Conservation (phyloP, 371 early-diverging fungal genomes). For the Mucor indicus region DNA sequence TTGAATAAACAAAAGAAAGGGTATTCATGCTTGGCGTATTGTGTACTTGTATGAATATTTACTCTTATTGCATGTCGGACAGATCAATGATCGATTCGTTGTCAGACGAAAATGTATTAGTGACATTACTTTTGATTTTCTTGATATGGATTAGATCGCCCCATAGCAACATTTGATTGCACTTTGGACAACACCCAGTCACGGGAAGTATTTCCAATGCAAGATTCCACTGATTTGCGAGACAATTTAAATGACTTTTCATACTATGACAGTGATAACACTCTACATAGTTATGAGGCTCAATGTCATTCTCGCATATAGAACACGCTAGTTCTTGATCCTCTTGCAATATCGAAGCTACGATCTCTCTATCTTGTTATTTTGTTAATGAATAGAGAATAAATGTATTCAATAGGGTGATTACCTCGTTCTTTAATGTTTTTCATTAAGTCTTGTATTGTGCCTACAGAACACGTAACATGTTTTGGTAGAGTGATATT, state of each 20-base stretch:
- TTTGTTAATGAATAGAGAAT: too few relatives aligned
- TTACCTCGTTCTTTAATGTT: constrained; percentile 3
- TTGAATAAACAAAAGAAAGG: too few relatives aligned
- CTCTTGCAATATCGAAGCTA: not conserved
- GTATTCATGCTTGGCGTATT: too few relatives aligned
- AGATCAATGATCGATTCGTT: too few relatives aligned
- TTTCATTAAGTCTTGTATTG: constrained; percentile 7
- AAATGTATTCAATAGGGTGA: too few relatives aligned
- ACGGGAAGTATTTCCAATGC: constrained; percentile 8
- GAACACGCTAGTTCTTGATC: not conserved
- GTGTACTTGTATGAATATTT: too few relatives aligned
- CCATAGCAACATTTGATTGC: constrained; percentile 4
- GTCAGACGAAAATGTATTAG: too few relatives aligned
- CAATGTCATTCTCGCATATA: not conserved
- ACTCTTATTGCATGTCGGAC: too few relatives aligned
- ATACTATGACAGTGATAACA: constrained; percentile 7
- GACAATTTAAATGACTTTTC: constrained; percentile 6
- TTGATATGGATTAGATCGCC: constrained; percentile 18
- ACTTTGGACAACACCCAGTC: constrained; percentile 12
- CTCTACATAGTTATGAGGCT: constrained; percentile 7
- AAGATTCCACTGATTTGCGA: constrained; percentile 4
- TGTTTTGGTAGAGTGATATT: constrained; percentile 6
- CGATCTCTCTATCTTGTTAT: not conserved
- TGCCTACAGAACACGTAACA: constrained; percentile 10
- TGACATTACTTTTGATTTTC: too few relatives aligned